These are phyloP conservation scores for Phytophthora agathidicida DNA, from an alignment of 352 stramenopile genomes.

Conservation along the genomic window DNA sequence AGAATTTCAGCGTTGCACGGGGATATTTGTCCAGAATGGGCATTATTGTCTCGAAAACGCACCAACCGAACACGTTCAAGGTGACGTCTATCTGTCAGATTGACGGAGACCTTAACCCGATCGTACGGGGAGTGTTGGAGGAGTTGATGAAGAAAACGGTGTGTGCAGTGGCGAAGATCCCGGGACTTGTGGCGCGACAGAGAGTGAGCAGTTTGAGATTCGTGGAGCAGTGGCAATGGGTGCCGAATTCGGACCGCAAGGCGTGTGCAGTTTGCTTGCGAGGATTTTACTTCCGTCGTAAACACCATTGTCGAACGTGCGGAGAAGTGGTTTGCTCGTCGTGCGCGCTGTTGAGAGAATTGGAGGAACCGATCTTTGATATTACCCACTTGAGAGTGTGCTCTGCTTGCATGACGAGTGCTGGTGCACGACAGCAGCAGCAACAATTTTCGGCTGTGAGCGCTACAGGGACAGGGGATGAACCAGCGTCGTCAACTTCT, in stretches of 20 bases:
- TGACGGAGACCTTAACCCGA: constrained; percentile 58
- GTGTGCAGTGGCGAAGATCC: constrained; percentile 46
- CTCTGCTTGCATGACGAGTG: constrained; percentile 58
- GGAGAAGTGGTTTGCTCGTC: constrained; percentile 76
- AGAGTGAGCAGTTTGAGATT: constrained; percentile 73
- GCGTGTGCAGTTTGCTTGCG: constrained; percentile 75
- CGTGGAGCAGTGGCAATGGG: constrained; percentile 82
- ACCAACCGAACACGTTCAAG: constrained; percentile 60
- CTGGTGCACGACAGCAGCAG: constrained; percentile 30
- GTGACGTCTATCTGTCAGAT: constrained; percentile 80
- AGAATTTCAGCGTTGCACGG: constrained; percentile 62
- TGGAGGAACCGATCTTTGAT: constrained; percentile 77
- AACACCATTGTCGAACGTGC: constrained; percentile 76
- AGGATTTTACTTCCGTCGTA: constrained; percentile 76
- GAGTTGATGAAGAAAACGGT: constrained; percentile 71
- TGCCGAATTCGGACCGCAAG: constrained; percentile 73
- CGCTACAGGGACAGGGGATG: constrained; percentile 26
- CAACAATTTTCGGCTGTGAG: constrained; percentile 16
- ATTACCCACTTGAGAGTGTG: constrained; percentile 73
- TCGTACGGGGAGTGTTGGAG: constrained; percentile 53
- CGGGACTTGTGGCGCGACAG: constrained; percentile 62
- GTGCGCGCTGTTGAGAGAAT: constrained; percentile 58
- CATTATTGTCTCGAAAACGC: constrained; percentile 71
- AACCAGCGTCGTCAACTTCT: constrained; percentile 55
- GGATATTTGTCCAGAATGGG: constrained; percentile 64